Percentiles rank a stretch among this genome's conserved stretches.
Conservation (phyloP, 1,284 basidiomycete species). For the Fomes fomentarius region DNA sequence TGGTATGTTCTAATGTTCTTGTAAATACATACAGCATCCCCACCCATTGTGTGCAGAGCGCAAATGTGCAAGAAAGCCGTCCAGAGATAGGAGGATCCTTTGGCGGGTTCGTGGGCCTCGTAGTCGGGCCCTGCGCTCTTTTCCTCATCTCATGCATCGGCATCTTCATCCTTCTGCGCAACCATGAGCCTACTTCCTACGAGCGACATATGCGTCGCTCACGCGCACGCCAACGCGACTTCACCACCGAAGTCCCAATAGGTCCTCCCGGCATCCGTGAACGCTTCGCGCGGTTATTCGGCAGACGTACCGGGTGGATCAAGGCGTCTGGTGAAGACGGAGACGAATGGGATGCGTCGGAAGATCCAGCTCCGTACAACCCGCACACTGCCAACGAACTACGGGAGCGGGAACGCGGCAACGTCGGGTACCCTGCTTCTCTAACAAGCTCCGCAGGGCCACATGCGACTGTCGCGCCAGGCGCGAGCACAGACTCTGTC, state of each 20-base stretch:
- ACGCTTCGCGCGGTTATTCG: constrained; percentile 31
- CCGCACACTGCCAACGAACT: constrained; percentile 7
- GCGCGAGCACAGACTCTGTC: constrained; percentile 24
- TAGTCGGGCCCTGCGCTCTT: constrained; percentile 36
- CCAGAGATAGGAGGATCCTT: constrained; percentile 35
- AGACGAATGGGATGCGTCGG: constrained; percentile 35
- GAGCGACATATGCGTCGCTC: constrained; percentile 33
- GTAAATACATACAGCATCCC: neutral
- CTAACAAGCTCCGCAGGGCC: constrained; percentile 1
- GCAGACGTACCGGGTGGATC: constrained; percentile 31
- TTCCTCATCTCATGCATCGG: constrained; percentile 36
- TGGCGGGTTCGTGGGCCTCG: constrained; percentile 38
- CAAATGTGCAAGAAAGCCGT: constrained; percentile 3
- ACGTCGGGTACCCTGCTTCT: constrained; percentile 9
- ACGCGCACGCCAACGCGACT: constrained; percentile 26
- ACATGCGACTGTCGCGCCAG: neutral
- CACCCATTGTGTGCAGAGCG: constrained; percentile 3
- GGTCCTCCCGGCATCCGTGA: constrained; percentile 31
- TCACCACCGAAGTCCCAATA: constrained; percentile 25
- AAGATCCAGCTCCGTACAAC: constrained; percentile 16
- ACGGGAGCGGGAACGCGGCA: constrained; percentile 12
- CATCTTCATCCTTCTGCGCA: constrained; percentile 40
- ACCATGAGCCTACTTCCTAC: constrained; percentile 32
- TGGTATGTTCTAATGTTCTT: neutral
- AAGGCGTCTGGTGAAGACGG: constrained; percentile 29